Evolutionary conservation across 441 rosid species (phyloP).

Genomic region (Biscutella auriculata): DNA sequence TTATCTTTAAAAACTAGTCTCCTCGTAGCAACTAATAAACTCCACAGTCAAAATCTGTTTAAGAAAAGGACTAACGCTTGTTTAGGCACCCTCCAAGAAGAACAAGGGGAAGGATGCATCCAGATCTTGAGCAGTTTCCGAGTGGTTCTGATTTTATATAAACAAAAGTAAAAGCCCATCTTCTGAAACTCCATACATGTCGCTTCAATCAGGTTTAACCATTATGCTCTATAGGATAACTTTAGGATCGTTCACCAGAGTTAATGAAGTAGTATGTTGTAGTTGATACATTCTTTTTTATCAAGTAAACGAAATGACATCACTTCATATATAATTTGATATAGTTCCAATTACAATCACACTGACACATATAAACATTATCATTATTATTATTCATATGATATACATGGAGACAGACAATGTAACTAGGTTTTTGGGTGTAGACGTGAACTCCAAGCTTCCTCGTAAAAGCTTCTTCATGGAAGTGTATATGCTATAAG

Average conservation of each 20-base stretch:
- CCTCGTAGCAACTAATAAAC: neutral
- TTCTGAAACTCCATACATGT: no score
- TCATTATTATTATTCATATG: constrained; percentile 14
- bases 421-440: no score
- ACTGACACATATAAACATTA: constrained; percentile 11
- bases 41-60: neutral
- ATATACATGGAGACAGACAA: neutral
- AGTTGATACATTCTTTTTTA: neutral
- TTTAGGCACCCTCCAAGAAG: constrained; percentile 47
- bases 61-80: neutral
- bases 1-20: neutral
- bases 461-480: neutral
- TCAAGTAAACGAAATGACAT: neutral
- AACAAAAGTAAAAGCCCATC: neutral
- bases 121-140: constrained; percentile 59
- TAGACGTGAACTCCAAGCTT: neutral
- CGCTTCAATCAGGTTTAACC: no score
- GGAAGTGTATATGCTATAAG: constrained; percentile 23
- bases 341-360: neutral
- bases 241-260: no score
- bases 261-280: no score
- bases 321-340: neutral
- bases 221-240: no score
- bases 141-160: constrained; percentile 52
- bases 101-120: constrained; percentile 53